A percentile compares a stretch with the other conserved stretches of the same genome.
Evolutionary conservation across 768 basidiomycete species (phyloP).

Genomic region (Leccinum broughii): DNA sequence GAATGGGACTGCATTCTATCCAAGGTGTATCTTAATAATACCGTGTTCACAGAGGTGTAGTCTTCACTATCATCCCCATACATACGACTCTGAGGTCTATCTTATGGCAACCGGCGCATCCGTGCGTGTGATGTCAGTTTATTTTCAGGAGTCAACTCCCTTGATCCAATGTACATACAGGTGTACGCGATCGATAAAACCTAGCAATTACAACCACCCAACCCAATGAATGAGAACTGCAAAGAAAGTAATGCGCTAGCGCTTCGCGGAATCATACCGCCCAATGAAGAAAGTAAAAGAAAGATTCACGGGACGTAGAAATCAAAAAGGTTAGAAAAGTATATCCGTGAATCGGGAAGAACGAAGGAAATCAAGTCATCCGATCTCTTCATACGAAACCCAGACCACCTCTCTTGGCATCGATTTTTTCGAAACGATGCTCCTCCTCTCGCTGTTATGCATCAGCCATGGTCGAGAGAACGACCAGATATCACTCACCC

Average conservation of each 20-base stretch:
- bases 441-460: constrained; percentile 65
- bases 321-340: not conserved
- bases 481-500: constrained; percentile 39
- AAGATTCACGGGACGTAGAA: not conserved
- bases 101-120: not conserved
- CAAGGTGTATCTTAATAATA: too few species aligned
- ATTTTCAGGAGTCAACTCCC: not conserved
- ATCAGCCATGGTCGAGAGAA: constrained; percentile 6
- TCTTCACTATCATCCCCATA: not conserved
- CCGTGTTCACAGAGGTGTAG: too few species aligned
- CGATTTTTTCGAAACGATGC: constrained; percentile 87
- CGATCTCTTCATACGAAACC: constrained; percentile 69
- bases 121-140: not conserved
- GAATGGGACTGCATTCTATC: not conserved
- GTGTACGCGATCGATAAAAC: not conserved
- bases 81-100: too few species aligned
- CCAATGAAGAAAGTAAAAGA: not conserved
- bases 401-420: constrained; percentile 81
- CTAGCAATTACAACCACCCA: not conserved
- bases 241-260: constrained; percentile 5
- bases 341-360: not conserved
- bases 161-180: not conserved
- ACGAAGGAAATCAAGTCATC: not conserved
- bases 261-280: not conserved
- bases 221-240: not conserved